Percentiles rank a stretch among this genome's conserved stretches.
These are phyloP conservation scores for Epichloe brachyelytri DNA, from an alignment of 2,329 filamentous ascomycete genomes.

Conservation along the genomic window DNA sequence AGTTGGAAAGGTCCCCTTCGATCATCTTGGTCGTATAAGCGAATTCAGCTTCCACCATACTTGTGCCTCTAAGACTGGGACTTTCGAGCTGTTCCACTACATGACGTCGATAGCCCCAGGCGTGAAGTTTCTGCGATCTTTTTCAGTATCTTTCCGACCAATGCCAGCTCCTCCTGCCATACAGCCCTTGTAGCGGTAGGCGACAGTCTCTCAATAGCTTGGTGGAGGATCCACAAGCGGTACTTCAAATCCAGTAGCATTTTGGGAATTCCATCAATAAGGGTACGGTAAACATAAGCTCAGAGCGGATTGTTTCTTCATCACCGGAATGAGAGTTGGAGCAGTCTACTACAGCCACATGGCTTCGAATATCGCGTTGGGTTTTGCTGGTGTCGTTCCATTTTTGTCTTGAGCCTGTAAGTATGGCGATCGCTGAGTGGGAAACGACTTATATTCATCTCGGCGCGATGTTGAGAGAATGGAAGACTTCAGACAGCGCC, in stretches of 20 bases:
- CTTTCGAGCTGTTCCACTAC: slow-evolving; percentile 68
- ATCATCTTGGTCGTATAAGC: slow-evolving; percentile 88
- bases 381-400: background rate
- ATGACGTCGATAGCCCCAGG: slow-evolving; percentile 80
- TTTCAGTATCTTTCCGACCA: slow-evolving; percentile 81
- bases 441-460: background rate
- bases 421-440: background rate
- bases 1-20: slow-evolving; percentile 74
- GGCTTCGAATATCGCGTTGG: background rate
- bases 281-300: slow-evolving; percentile 72
- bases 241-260: slow-evolving; percentile 99
- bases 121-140: slow-evolving; percentile 92
- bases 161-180: slow-evolving; percentile 72
- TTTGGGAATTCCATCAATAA: slow-evolving; percentile 80
- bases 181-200: slow-evolving; percentile 43
- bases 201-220: slow-evolving; percentile 54
- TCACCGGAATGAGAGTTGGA: background rate
- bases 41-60: slow-evolving; percentile 70
- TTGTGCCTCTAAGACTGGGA: slow-evolving; percentile 34
- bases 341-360: background rate
- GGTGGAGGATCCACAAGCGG: slow-evolving; percentile 68
- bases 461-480: background rate
- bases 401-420: background rate
- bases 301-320: slow-evolving; percentile 44
- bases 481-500: slow-evolving; percentile 48